Conservation (phyloP, 495 filamentous ascomycete genomes). For the Xylaria curta region DNA sequence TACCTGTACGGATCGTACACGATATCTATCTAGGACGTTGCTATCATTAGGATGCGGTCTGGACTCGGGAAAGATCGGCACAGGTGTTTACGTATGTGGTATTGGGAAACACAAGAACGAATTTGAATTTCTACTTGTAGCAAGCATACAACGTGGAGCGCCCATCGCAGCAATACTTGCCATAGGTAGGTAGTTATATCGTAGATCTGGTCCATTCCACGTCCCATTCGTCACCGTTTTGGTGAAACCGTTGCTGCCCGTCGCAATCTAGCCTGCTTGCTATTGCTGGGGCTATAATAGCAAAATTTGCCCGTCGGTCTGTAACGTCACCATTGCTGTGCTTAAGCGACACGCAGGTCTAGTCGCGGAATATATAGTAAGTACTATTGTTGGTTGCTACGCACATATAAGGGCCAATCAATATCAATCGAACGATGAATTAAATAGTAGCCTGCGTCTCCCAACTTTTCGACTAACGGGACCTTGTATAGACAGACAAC, state of each 20-base stretch:
- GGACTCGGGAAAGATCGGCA: slow-evolving; percentile 16
- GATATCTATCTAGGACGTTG: background rate
- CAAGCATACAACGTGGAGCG: background rate
- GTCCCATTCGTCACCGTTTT: background rate
- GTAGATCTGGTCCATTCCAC: background rate
- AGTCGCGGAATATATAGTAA: too few species aligned
- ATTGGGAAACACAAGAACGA: background rate
- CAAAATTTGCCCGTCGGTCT: background rate
- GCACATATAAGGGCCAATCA: background rate
- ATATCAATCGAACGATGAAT: background rate
- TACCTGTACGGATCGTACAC: background rate
- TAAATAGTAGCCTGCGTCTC: slow-evolving; percentile 5
- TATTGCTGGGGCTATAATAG: background rate
- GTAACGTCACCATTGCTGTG: slow-evolving; percentile 11
- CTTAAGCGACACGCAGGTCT: slow-evolving; percentile 14
- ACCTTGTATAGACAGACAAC: background rate
- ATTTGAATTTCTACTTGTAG: background rate
- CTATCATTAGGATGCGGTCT: background rate
- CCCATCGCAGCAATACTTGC: background rate
- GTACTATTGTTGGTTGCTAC: background rate
- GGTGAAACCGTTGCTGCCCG: background rate
- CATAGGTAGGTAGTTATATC: background rate
- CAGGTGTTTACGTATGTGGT: slow-evolving; percentile 10
- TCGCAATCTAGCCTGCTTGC: background rate
- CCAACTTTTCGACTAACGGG: too few species aligned